phyloP scores from a whole-genome alignment of 108 stramenopile species.

The Stephanodiscus minutulus region DNA sequence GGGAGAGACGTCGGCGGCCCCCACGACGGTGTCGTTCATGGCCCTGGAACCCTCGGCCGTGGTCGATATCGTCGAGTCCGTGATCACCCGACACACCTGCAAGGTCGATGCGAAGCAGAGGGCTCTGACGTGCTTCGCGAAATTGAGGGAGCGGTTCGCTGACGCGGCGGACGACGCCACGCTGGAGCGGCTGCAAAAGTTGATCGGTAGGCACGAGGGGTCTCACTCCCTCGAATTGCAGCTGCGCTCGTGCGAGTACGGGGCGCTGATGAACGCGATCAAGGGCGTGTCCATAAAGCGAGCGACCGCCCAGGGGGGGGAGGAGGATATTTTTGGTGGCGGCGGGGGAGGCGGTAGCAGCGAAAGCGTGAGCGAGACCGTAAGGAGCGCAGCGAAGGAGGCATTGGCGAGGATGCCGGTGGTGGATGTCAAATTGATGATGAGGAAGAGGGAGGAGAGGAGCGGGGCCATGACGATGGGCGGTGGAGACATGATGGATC shows the following conservation, averaged over 20 bases:
- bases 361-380: conserved; percentile 1
- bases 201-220: conserved; percentile 70
- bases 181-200: conserved; percentile 54
- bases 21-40: conserved; percentile 64
- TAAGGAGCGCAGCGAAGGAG: conserved; percentile 55
- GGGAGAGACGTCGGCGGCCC: conserved; percentile 2
- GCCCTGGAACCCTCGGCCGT: conserved; percentile 67
- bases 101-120: conserved; percentile 75
- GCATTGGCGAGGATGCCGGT: conserved; percentile 95
- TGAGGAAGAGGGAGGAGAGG: conserved; percentile 63
- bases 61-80: conserved; percentile 68
- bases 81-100: conserved; percentile 76
- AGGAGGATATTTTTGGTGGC: background rate
- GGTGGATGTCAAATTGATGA: conserved; percentile 85
- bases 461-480: conserved; percentile 37
- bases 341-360: background rate
- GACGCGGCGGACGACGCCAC: conserved; percentile 66
- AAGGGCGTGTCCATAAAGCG: conserved; percentile 51
- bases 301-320: background rate
- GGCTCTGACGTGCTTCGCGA: conserved; percentile 87
- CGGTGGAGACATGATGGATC: conserved; percentile 30
- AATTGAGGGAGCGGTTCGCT: conserved; percentile 85
- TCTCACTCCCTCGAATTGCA: conserved; percentile 93
- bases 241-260: conserved; percentile 93
- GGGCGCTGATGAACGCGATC: conserved; percentile 79